A percentile compares a stretch with the other conserved stretches of the same genome.
Conservation (phyloP, 1,284 basidiomycete species). For the Boletus subluridellus region DNA sequence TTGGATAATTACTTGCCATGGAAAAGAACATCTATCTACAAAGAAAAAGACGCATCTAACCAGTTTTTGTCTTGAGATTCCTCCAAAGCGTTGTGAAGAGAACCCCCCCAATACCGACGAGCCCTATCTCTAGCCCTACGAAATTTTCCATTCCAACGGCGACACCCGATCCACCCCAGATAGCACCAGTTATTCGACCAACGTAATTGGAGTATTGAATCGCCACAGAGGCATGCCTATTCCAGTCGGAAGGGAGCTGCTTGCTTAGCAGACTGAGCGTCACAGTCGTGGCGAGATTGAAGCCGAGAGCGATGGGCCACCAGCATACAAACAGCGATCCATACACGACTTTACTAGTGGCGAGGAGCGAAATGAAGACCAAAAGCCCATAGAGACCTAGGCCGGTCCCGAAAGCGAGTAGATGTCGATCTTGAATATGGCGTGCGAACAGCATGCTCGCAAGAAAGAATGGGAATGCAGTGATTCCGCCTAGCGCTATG, state of each 20-base stretch:
- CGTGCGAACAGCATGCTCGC: slow-evolving; percentile 55
- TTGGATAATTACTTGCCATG: not conserved
- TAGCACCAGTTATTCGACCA: no score
- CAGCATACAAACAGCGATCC: slow-evolving; percentile 57
- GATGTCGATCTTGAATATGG: slow-evolving; percentile 58
- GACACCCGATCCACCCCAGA: no score
- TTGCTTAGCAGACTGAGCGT: slow-evolving; percentile 65
- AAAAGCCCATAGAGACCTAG: slow-evolving; percentile 54
- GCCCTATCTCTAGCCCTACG: no score
- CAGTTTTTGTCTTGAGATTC: slow-evolving; percentile 62
- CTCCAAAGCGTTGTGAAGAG: slow-evolving; percentile 48
- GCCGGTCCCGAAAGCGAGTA: slow-evolving; percentile 51
- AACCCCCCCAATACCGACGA: no score
- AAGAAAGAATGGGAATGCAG: slow-evolving; percentile 64
- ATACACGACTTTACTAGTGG: slow-evolving; percentile 38
- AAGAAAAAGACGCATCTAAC: slow-evolving; percentile 29
- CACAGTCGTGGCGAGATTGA: slow-evolving; percentile 64
- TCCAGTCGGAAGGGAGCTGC: slow-evolving; percentile 62
- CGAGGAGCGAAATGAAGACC: slow-evolving; percentile 40
- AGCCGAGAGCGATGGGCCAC: slow-evolving; percentile 65
- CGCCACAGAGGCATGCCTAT: slow-evolving; percentile 47
- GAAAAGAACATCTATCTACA: not conserved
- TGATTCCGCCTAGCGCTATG: slow-evolving; percentile 51
- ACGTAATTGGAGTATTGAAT: no score
- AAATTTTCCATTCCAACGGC: no score